phyloP scores from a whole-genome alignment of 441 rosid species.

The Syzygium syzygioides region DNA sequence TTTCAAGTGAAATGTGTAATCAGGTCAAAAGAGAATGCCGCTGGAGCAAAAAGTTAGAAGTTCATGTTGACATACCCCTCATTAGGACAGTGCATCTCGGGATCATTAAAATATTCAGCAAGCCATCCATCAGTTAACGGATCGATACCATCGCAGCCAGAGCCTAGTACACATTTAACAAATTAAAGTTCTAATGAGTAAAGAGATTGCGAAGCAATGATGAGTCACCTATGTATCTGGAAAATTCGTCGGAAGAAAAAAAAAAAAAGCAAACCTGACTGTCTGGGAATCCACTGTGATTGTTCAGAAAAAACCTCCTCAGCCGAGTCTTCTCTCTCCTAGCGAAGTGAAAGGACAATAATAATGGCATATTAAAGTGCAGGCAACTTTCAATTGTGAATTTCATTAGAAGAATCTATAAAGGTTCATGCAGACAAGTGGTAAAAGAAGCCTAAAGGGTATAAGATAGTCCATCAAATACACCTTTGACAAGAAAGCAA shows the following conservation, averaged over 20 bases:
- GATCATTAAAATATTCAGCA: constrained; percentile 63
- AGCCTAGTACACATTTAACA: constrained; percentile 30
- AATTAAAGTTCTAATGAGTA: constrained; percentile 1
- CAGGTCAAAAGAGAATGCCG: constrained; percentile 11
- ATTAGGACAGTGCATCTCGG: constrained; percentile 42
- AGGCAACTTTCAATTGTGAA: not conserved
- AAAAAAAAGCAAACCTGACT: constrained; percentile 45
- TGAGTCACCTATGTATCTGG: not conserved
- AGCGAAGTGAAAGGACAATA: not conserved
- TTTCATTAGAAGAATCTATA: not conserved
- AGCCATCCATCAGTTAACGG: constrained; percentile 68
- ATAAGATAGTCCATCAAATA: not conserved
- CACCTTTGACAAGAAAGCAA: not conserved
- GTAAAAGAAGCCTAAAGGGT: not conserved
- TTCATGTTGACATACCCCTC: constrained; percentile 46
- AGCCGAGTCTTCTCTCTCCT: constrained; percentile 54
- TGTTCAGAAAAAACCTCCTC: constrained; percentile 54
- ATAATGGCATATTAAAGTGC: not conserved
- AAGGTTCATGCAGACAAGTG: not conserved
- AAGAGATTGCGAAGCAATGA: not conserved
- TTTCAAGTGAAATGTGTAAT: constrained; percentile 12
- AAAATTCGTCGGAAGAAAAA: not conserved
- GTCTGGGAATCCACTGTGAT: constrained; percentile 41
- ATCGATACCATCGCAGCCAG: constrained; percentile 49
- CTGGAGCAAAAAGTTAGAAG: constrained; percentile 10